phyloP scores from a whole-genome alignment of 768 basidiomycete genomes.

The Cystobasidium onofrii region DNA sequence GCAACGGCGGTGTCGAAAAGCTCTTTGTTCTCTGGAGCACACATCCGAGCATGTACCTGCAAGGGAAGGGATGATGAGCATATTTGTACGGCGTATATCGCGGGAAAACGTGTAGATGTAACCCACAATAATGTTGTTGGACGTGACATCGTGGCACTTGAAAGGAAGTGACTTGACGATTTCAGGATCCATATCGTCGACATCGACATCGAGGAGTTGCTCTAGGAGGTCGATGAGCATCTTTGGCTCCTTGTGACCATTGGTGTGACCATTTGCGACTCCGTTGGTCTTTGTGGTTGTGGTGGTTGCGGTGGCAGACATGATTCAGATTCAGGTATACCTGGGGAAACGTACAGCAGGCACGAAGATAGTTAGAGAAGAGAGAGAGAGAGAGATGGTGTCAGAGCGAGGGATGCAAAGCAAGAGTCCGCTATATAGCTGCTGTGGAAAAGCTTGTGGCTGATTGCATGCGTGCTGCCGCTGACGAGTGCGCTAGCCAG shows the following conservation, averaged over 20 bases:
- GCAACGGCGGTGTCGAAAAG: slow-evolving; percentile 39
- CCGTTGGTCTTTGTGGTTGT: background rate
- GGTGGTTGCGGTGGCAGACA: too few relatives aligned
- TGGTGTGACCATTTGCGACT: slow-evolving; percentile 5
- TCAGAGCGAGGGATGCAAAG: too few relatives aligned
- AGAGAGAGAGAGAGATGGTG: too few relatives aligned
- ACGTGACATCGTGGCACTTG: slow-evolving; percentile 42
- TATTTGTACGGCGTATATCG: too few relatives aligned
- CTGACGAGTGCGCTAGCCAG: too few relatives aligned
- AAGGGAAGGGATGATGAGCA: background rate
- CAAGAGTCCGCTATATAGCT: too few relatives aligned
- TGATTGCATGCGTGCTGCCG: too few relatives aligned
- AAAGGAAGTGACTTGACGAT: slow-evolving; percentile 40
- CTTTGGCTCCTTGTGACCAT: background rate
- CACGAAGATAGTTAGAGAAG: too few relatives aligned
- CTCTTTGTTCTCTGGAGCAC: slow-evolving; percentile 42
- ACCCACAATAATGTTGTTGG: slow-evolving; percentile 40
- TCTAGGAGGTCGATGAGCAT: slow-evolving; percentile 25
- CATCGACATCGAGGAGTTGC: slow-evolving; percentile 39
- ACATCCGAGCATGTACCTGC: slow-evolving; percentile 34
- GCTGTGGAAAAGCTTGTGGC: too few relatives aligned
- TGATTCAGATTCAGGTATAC: too few relatives aligned
- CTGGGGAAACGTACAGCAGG: too few relatives aligned
- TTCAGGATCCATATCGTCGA: slow-evolving; percentile 41
- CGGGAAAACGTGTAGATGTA: too few relatives aligned